Percentiles rank a stretch among this genome's conserved stretches.
phyloP scores from a whole-genome alignment of 2,329 filamentous ascomycete genomes.

The Aspergillus aculeatus region DNA sequence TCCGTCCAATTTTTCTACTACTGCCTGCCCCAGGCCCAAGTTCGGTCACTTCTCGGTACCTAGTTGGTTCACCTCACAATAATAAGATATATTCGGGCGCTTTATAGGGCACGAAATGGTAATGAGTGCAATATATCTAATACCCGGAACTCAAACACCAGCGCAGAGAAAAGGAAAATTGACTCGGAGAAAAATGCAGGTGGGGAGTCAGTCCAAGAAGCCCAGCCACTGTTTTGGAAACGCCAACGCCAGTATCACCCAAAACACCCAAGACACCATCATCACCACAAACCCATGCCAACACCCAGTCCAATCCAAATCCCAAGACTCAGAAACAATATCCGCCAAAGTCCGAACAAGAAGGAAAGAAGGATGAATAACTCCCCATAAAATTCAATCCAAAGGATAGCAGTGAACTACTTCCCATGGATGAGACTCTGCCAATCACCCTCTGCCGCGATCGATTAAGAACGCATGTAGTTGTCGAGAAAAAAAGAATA shows the following conservation, averaged over 20 bases:
- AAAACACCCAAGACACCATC: background rate
- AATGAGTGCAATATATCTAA: background rate
- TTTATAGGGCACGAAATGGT: background rate
- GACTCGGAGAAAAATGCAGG: background rate
- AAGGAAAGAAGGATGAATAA: too few species aligned
- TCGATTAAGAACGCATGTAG: background rate
- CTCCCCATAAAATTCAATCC: too few species aligned
- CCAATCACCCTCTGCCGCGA: background rate
- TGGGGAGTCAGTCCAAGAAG: background rate
- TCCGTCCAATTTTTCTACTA: background rate
- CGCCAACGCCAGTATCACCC: background rate
- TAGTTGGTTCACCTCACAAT: background rate
- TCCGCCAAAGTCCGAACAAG: background rate
- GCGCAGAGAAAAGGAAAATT: background rate
- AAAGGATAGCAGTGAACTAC: background rate
- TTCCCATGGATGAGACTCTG: background rate
- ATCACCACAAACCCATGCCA: background rate
- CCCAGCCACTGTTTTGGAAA: conserved; percentile 8
- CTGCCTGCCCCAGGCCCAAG: background rate
- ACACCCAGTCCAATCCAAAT: background rate
- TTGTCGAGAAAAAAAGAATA: background rate
- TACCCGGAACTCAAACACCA: background rate
- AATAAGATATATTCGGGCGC: background rate
- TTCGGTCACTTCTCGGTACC: conserved; percentile 1
- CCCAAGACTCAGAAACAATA: background rate